Conservation (phyloP, 2,329 filamentous ascomycete genomes). For the Neurospora sp. region DNA sequence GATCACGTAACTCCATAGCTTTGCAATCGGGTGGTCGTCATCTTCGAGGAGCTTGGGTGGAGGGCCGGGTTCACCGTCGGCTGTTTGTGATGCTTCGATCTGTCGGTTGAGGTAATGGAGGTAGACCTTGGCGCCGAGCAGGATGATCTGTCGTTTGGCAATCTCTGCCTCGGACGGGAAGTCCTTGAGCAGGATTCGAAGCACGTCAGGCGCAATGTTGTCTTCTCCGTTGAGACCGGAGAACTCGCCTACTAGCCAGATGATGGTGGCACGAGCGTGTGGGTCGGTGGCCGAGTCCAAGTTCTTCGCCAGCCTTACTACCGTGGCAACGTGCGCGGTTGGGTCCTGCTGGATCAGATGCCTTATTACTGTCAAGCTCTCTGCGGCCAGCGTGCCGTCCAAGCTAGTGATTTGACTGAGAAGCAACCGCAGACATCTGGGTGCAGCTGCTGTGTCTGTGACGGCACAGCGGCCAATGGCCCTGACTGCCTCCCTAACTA, state of each 20-base stretch:
- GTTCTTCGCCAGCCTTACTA: conserved; percentile 81
- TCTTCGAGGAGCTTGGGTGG: conserved; percentile 26
- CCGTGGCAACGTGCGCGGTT: conserved; percentile 68
- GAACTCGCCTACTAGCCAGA: conserved; percentile 96
- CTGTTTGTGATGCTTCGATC: conserved; percentile 27
- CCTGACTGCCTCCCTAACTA: conserved; percentile 82
- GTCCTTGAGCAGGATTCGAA: conserved; percentile 76
- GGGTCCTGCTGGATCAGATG: conserved; percentile 93
- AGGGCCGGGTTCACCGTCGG: conserved; percentile 21
- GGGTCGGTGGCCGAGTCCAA: conserved; percentile 82
- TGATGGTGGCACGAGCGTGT: conserved; percentile 83
- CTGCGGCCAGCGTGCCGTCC: conserved; percentile 80
- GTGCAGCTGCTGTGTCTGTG: conserved; percentile 58
- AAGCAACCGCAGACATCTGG: conserved; percentile 72
- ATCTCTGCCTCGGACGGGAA: conserved; percentile 78
- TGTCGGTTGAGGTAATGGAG: conserved; percentile 72
- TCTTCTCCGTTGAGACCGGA: conserved; percentile 69
- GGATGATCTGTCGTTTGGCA: conserved; percentile 82
- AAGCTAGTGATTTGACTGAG: conserved; percentile 80
- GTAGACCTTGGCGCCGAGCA: conserved; percentile 94
- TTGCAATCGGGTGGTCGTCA: conserved; percentile 58
- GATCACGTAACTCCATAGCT: conserved; percentile 77
- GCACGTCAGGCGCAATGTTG: conserved; percentile 86
- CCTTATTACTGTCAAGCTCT: conserved; percentile 87
- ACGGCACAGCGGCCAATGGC: conserved; percentile 93